A percentile compares a stretch with the other conserved stretches of the same genome.
phyloP scores from a whole-genome alignment of 345 rosid genomes.

The Bruguiera sexangula region DNA sequence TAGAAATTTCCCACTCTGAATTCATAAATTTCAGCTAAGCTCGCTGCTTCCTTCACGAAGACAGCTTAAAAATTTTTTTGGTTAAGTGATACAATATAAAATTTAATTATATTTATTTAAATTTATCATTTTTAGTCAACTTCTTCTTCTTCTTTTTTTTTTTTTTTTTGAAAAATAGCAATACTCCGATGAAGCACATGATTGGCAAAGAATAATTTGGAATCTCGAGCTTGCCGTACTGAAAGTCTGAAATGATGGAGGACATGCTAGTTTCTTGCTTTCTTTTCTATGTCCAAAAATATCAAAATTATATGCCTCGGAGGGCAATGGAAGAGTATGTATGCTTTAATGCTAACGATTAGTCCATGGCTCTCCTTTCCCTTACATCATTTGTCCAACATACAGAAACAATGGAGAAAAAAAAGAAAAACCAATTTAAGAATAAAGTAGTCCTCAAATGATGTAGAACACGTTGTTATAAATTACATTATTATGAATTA shows the following conservation, averaged over 20 bases:
- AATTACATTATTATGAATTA: too few relatives aligned
- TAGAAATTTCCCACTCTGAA: too few relatives aligned
- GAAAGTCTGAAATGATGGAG: background rate
- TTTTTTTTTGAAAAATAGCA: background rate
- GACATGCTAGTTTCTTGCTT: background rate
- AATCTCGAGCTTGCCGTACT: background rate
- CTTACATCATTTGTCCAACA: too few relatives aligned
- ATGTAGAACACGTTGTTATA: background rate
- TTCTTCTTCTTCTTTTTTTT: too few relatives aligned
- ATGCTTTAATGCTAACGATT: background rate
- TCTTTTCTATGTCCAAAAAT: background rate
- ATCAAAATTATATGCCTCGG: background rate
- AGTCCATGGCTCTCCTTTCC: too few relatives aligned
- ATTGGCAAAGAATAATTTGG: background rate
- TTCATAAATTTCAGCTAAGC: too few relatives aligned
- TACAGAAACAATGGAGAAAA: too few relatives aligned
- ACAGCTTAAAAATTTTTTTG: too few relatives aligned
- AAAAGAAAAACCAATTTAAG: background rate
- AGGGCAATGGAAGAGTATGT: background rate
- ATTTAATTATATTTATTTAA: too few relatives aligned
- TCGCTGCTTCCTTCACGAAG: too few relatives aligned
- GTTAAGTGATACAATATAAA: too few relatives aligned
- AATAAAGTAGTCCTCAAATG: background rate
- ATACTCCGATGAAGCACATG: background rate
- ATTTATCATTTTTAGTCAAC: too few relatives aligned